Conservation (phyloP, 495 filamentous ascomycete species). For the Hypoxylon fuscum region DNA sequence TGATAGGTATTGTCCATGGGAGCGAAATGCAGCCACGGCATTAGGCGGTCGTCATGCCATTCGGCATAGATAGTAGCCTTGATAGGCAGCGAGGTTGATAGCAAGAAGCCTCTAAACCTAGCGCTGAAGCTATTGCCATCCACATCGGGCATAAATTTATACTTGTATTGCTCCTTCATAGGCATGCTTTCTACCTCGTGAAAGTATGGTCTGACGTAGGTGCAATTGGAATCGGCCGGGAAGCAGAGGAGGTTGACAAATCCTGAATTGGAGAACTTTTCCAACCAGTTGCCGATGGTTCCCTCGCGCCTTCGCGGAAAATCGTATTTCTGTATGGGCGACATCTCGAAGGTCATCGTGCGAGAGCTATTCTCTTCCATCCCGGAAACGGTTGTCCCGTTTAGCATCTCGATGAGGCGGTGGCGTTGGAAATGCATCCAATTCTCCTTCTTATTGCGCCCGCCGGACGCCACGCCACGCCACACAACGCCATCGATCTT, state of each 20-base stretch:
- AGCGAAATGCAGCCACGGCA: conserved; percentile 71
- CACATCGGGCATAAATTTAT: conserved; percentile 68
- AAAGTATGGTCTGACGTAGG: conserved; percentile 53
- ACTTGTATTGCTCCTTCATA: conserved; percentile 65
- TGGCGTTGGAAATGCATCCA: conserved; percentile 78
- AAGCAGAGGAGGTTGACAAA: conserved; percentile 52
- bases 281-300: conserved; percentile 51
- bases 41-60: conserved; percentile 70
- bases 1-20: conserved; percentile 77
- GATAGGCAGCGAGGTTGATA: conserved; percentile 65
- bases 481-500: conserved; percentile 69
- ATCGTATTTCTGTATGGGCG: conserved; percentile 45
- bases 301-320: conserved; percentile 38
- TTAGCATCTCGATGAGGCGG: conserved; percentile 75
- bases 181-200: conserved; percentile 40
- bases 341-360: conserved; percentile 52
- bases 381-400: conserved; percentile 63
- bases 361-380: conserved; percentile 48
- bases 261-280: conserved; percentile 47
- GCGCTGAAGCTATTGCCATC: conserved; percentile 73
- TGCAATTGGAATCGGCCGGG: conserved; percentile 46
- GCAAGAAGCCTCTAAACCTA: conserved; percentile 67
- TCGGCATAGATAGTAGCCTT: conserved; percentile 72
- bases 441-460: conserved; percentile 67
- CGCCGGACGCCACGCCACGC: conserved; percentile 76